phyloP scores from a whole-genome alignment of 192 early-diverging fungal genomes.

The Spinellus fusiger region DNA sequence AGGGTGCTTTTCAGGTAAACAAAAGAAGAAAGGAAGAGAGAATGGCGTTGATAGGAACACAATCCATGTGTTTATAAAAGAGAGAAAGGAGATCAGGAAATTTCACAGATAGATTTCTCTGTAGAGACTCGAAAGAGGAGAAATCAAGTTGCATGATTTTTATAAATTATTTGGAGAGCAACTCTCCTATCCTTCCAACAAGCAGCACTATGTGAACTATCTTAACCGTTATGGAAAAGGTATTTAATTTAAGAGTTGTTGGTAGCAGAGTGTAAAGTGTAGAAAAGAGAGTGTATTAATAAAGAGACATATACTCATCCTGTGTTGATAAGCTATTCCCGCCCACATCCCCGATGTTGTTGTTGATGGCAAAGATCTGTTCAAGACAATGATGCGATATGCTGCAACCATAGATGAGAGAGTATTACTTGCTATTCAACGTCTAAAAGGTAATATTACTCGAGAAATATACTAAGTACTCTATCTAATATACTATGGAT shows the following conservation, averaged over 20 bases:
- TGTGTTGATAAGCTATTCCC: conserved; percentile 1
- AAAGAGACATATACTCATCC: neutral
- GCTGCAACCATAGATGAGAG: conserved; percentile 34
- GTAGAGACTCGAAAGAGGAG: conserved; percentile 53
- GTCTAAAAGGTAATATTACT: conserved; percentile 30
- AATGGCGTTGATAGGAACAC: neutral
- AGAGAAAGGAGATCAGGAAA: no score
- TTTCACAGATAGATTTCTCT: neutral
- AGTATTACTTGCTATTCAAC: conserved; percentile 45
- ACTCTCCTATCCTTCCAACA: conserved; percentile 45
- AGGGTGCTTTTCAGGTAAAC: conserved; percentile 40
- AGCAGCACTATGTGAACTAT: conserved; percentile 42
- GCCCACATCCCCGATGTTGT: conserved; percentile 16
- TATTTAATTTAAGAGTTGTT: no score
- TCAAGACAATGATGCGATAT: conserved; percentile 59
- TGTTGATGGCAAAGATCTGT: conserved; percentile 56
- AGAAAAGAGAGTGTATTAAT: neutral
- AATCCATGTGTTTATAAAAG: no score
- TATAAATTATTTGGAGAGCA: conserved; percentile 54
- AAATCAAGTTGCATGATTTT: conserved; percentile 50
- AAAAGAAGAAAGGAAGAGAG: neutral
- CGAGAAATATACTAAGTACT: neutral
- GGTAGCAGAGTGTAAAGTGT: neutral
- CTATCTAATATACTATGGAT: neutral
- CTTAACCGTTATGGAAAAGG: conserved; percentile 23